Evolutionary conservation across 768 basidiomycete genomes (phyloP).

Genomic region (Leccinum disarticulatum): DNA sequence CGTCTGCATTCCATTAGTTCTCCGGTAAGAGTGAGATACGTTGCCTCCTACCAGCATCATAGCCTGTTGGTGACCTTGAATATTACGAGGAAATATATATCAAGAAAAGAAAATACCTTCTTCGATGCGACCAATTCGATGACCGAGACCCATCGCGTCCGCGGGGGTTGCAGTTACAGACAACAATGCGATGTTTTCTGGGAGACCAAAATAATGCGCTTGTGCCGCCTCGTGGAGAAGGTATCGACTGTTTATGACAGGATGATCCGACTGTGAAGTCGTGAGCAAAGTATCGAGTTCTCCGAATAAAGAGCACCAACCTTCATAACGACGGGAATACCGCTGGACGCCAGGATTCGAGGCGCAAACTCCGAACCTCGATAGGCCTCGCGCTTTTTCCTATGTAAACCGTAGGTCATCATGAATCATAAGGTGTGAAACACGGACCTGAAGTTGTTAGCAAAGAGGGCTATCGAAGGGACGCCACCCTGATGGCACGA

Average conservation of each 20-base stretch:
- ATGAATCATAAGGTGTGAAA: neutral
- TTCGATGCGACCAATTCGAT: conserved; percentile 65
- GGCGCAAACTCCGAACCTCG: conserved; percentile 80
- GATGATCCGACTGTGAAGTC: conserved; percentile 51
- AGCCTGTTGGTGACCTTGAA: conserved; percentile 27
- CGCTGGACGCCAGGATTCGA: conserved; percentile 66
- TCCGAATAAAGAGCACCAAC: conserved; percentile 30
- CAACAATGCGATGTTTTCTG: conserved; percentile 55
- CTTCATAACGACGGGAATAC: conserved; percentile 75
- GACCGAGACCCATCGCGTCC: conserved; percentile 63
- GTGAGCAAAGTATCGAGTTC: neutral
- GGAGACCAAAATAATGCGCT: conserved; percentile 66
- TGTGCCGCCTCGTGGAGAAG: conserved; percentile 72
- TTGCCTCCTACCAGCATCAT: conserved; percentile 44
- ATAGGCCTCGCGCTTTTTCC: conserved; percentile 82
- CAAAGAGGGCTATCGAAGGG: conserved; percentile 80
- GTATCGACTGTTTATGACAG: conserved; percentile 61
- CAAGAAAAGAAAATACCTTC: conserved; percentile 35
- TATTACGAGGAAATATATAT: neutral
- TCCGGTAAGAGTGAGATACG: neutral
- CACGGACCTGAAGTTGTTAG: conserved; percentile 44
- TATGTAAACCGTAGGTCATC: conserved; percentile 16
- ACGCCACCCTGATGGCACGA: conserved; percentile 46
- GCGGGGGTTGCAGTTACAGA: conserved; percentile 71
- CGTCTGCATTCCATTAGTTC: conserved; percentile 37